Evolutionary conservation across 805 yeast genomes (phyloP), one percentile per base, ranked within the genome.

Genomic region (Candida oleophila): DNA sequence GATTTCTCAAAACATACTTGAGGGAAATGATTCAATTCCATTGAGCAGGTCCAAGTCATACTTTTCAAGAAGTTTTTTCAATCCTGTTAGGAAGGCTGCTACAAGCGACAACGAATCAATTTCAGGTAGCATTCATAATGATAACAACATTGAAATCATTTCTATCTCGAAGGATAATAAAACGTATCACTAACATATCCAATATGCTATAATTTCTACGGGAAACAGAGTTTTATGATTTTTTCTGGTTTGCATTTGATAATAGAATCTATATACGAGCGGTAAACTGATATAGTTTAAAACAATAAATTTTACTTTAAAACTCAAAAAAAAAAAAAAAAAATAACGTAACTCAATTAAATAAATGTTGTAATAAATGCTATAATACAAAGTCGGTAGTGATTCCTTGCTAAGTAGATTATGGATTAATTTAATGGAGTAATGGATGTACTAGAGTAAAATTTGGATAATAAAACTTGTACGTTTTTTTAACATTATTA

Each of bases 31-130:
- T 15, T 7, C n/a, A 33, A 8, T 33, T 8, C 36, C 36, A 14
- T 8, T 33, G 14, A 8, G 15, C 12, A 36, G 39, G 18, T 36
- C 39, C 16, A 36, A 20, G 18, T 36, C 39, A 7, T 9, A 15
- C 32, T 39, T 39, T n/a, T 39, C 42, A 19, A 39, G 32, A 39
- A 28, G 15, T 8, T 21, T 39, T 8, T 39, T 39, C 22, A 39
- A 36, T 16, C 21, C 20, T 16, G 39, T 22, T 20, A 36, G 18
- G 14, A 36, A 12, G 22, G 19, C 7, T 19, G 7, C 22, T 4
- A 25, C 30, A 34, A 28, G 21, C 32, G 34, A 22, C 15, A 39
- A 39, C 11, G 42, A 39, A 21, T 22, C 34, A 12, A 14, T 22
- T 8, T 11, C 19, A 14, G 14, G 18, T 4, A 25, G 30, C 30